Percentiles rank a stretch among this genome's conserved stretches.
Conservation (phyloP, 2,329 filamentous ascomycete genomes). For the Fusarium subtropicale region DNA sequence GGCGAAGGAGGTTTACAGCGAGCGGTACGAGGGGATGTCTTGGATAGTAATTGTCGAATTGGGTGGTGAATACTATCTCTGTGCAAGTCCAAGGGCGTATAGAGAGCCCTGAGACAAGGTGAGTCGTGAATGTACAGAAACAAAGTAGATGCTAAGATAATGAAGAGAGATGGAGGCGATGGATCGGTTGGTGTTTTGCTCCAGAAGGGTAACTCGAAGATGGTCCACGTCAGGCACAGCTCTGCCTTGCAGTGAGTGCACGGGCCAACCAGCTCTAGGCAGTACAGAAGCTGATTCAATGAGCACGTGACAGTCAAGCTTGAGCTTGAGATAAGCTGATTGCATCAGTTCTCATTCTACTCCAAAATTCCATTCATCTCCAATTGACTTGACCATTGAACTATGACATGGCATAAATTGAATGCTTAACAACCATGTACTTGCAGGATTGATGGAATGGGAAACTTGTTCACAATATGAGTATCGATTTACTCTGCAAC, state of each 20-base stretch:
- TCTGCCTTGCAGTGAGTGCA: conserved; percentile 53
- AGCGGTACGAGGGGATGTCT: conserved; percentile 35
- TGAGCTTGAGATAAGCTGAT: background rate
- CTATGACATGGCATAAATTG: conserved; percentile 20
- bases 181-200: conserved; percentile 48
- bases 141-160: conserved; percentile 26
- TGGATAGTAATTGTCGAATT: conserved; percentile 28
- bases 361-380: too few species aligned
- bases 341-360: background rate
- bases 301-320: conserved; percentile 23
- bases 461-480: background rate
- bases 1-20: conserved; percentile 38
- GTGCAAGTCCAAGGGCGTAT: conserved; percentile 43
- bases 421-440: background rate
- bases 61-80: conserved; percentile 32
- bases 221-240: conserved; percentile 61
- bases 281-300: conserved; percentile 36
- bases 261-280: conserved; percentile 45
- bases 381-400: background rate
- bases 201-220: conserved; percentile 47
- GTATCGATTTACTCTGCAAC: background rate
- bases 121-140: conserved; percentile 8
- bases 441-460: background rate
- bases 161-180: conserved; percentile 32
- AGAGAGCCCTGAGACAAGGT: conserved; percentile 20